Evolutionary conservation across 1,139 yeast species (phyloP).

Genomic region (Suhomyces wounanorum): DNA sequence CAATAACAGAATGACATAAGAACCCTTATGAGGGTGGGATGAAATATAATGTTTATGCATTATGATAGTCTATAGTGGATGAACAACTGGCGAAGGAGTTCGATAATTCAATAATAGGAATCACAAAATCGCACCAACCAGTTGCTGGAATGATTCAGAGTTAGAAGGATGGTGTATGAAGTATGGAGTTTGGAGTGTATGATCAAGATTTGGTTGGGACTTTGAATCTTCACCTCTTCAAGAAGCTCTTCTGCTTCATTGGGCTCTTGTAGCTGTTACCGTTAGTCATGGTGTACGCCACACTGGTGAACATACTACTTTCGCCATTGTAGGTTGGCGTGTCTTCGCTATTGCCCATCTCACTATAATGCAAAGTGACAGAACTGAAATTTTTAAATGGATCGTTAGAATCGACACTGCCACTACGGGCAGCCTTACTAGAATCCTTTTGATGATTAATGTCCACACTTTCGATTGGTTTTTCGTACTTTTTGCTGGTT

Average conservation of each 20-base stretch:
- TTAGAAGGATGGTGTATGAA: too few species aligned
- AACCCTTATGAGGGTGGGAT: too few species aligned
- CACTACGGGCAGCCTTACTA: slow-evolving; percentile 9
- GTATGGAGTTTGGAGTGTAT: too few species aligned
- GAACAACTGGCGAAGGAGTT: too few species aligned
- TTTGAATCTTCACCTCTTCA: slow-evolving; percentile 21
- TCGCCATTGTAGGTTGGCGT: slow-evolving; percentile 46
- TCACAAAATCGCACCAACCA: too few species aligned
- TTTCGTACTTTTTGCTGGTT: slow-evolving; percentile 32
- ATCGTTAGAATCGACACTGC: slow-evolving; percentile 44
- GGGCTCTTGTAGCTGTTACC: slow-evolving; percentile 24
- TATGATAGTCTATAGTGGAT: too few species aligned
- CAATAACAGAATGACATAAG: too few species aligned
- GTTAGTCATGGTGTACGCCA: slow-evolving; percentile 61
- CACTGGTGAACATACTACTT: slow-evolving; percentile 60
- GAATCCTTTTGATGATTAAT: slow-evolving; percentile 13
- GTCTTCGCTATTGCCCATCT: slow-evolving; percentile 36
- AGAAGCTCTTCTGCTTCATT: slow-evolving; percentile 36
- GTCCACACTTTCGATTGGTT: slow-evolving; percentile 31
- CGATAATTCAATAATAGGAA: too few species aligned
- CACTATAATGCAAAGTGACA: slow-evolving; percentile 81
- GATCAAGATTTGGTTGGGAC: too few species aligned
- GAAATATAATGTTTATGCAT: too few species aligned
- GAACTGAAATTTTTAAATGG: slow-evolving; percentile 90
- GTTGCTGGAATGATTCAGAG: too few species aligned